Evolutionary conservation across 2,329 filamentous ascomycete genomes (phyloP), one percentile per base, ranked within the genome.

Genomic region (Samsoniella hepiali): DNA sequence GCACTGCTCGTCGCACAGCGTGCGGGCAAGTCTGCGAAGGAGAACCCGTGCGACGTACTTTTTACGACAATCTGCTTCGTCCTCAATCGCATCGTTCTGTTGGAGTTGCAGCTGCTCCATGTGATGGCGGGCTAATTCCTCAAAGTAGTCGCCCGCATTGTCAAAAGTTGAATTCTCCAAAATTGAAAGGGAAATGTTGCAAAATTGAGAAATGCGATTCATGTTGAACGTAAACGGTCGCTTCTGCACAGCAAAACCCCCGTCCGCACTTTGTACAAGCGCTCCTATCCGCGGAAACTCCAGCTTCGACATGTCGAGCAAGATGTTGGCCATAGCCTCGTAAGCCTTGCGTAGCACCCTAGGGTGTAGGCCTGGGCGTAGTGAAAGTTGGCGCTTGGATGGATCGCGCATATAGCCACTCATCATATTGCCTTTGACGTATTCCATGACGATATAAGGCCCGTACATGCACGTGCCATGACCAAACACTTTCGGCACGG

Each of bases 361-460:
- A 10, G 51, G 51, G 40, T 54, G 51, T 6, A 54, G 34, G 6
- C 34, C 51, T 2, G 51, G 51, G 1, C 51, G 51, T n/a, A 54
- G 13, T 2, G 51, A 15, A 9, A 40, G 13, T 13, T 15, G 2
- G 27, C 40, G 9, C 5, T 29, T 3, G 5, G n/a, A 9, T 13
- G 51, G 34, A 38, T 54, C 51, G 15, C 51, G 51, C 27, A 54
- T n/a, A 40, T 40, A 54, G 3, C 34, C 34, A 8, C 51, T 38
- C 51, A 54, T 54, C n/a, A 29, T 38, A 6, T 40, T 54, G n/a
- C n/a, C 51, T 40, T 38, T 2, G 11, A 54, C 15, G 17, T 54
- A 40, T 32, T 54, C 51, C 51, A 54, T 54, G 51, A 54, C 51
- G 13, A 54, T 40, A 27, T 54, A 54, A 6, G 51, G 51, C 34